Evolutionary conservation across 805 yeast genomes (phyloP), one percentile per base, ranked within the genome.

Genomic region (Myxozyma mucilagina): DNA sequence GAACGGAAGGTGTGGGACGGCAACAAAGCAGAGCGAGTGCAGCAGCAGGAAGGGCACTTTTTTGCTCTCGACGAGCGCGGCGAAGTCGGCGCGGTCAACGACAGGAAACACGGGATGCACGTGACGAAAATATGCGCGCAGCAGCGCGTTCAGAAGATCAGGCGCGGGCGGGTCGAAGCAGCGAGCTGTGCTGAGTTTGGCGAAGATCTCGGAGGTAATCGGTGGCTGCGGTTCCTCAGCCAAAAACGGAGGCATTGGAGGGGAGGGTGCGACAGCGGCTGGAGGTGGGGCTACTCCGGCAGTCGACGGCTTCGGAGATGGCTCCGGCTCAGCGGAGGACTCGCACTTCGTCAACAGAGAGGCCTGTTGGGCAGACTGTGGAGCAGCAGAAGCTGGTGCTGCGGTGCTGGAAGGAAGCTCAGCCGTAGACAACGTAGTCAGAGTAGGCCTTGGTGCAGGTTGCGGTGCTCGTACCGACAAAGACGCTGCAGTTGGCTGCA

Each of bases 21-120:
- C 57, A 38, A 41, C 53, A 34, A 60, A 57, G 47, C 61, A 56
- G 35, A 61, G 14, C 8, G 65, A 34, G 29, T 61, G 53, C 29
- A 59, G 57, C 5, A 61, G 52, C 9, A 61, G 43, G 29, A 38
- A 49, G 42, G 65, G 63, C 4, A 50, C 45, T 18, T 24, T 47
- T 36, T 16, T 48, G 43, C 24, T 35, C 14, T 20, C 41, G 53
- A 42, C 50, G 18, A 20, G 51, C 11, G 29, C 38, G n/a, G 45
- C 35, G 34, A 63, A 48, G 42, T 31, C 39, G n/a, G 16, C 9
- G 18, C 57, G 42, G 24, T 55, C 34, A 10, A 63, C 42, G 31
- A 63, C 41, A 36, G 67, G 67, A 4, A 59, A 56, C n/a, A 53
- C n/a, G 1, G 67, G 57, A 32, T 63, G 67, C 16, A 63, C 47